Conservation (phyloP, 768 basidiomycete species). For the Omphalotus guepiniiformis region DNA sequence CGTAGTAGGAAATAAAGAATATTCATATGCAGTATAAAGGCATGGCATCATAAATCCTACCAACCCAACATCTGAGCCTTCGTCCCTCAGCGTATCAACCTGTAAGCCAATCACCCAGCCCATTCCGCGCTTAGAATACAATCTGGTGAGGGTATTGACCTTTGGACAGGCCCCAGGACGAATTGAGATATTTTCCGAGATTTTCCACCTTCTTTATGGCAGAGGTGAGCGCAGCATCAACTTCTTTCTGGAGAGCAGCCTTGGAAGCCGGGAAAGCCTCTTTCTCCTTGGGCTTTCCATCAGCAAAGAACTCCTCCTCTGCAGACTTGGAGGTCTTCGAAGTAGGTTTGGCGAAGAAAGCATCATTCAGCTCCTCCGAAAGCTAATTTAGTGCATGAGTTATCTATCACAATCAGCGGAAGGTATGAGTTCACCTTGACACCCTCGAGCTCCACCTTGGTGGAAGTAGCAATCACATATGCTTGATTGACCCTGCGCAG, state of each 20-base stretch:
- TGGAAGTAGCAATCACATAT: slow-evolving; percentile 97
- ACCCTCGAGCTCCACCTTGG: slow-evolving; percentile 77
- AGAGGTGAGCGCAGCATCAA: slow-evolving; percentile 75
- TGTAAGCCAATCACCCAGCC: slow-evolving; percentile 14
- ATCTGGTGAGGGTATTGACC: slow-evolving; percentile 96
- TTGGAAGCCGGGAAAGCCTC: slow-evolving; percentile 83
- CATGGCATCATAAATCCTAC: slow-evolving; percentile 9
- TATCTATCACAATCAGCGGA: no score
- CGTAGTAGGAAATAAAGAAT: slow-evolving; percentile 1
- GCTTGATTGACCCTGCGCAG: slow-evolving; percentile 98
- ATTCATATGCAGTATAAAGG: slow-evolving; percentile 11
- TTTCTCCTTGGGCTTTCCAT: slow-evolving; percentile 88
- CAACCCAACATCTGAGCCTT: slow-evolving; percentile 10
- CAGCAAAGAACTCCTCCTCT: slow-evolving; percentile 96
- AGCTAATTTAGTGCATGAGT: slow-evolving; percentile 41
- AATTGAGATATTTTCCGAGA: slow-evolving; percentile 89
- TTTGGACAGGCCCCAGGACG: slow-evolving; percentile 92
- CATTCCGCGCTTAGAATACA: slow-evolving; percentile 61
- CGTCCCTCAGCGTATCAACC: neutral
- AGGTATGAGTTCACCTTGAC: slow-evolving; percentile 53
- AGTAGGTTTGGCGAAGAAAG: slow-evolving; percentile 85
- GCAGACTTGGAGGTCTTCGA: slow-evolving; percentile 71
- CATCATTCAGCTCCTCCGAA: slow-evolving; percentile 87
- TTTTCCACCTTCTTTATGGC: slow-evolving; percentile 89
- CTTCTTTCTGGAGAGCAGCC: slow-evolving; percentile 85